phyloP scores from a whole-genome alignment of 331 rosid species.

The Quercus lobata region DNA sequence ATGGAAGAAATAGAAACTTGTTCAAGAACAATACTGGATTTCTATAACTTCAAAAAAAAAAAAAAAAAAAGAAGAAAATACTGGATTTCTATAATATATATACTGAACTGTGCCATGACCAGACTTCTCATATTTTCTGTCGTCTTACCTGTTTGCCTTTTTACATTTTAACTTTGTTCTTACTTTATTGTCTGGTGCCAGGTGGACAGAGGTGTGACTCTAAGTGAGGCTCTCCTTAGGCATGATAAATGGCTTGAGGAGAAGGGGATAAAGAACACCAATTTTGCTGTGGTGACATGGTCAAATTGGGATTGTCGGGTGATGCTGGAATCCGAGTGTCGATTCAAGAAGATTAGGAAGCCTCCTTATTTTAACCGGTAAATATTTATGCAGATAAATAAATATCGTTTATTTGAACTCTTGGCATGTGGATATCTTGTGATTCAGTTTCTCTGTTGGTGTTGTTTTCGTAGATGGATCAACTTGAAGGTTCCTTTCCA shows the following conservation, averaged over 20 bases:
- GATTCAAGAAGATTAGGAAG: conserved; percentile 82
- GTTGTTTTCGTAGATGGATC: conserved; percentile 66
- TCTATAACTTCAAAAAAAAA: neutral
- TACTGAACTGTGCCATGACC: neutral
- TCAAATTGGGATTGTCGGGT: conserved; percentile 92
- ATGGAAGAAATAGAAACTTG: neutral
- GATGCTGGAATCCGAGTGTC: conserved; percentile 95
- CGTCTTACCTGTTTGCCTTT: neutral
- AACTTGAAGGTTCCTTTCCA: conserved; percentile 74
- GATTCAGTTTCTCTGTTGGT: conserved; percentile 24
- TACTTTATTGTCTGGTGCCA: conserved; percentile 27
- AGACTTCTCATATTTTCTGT: neutral
- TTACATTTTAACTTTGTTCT: conserved; percentile 12
- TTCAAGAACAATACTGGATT: neutral
- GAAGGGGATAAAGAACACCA: conserved; percentile 79
- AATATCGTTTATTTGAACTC: neutral
- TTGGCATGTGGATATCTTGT: conserved; percentile 11
- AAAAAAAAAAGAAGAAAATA: neutral
- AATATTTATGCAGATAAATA: conserved; percentile 11
- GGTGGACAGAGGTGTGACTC: conserved; percentile 92
- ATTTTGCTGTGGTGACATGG: conserved; percentile 96
- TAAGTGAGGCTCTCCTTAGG: conserved; percentile 85
- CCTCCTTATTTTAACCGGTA: conserved; percentile 94
- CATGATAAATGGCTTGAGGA: conserved; percentile 98
- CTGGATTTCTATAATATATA: neutral